Evolutionary conservation across 129 eudicot genomes (phyloP), one percentile per base, ranked within the genome.

Genomic region (Helichrysum umbraculigerum): DNA sequence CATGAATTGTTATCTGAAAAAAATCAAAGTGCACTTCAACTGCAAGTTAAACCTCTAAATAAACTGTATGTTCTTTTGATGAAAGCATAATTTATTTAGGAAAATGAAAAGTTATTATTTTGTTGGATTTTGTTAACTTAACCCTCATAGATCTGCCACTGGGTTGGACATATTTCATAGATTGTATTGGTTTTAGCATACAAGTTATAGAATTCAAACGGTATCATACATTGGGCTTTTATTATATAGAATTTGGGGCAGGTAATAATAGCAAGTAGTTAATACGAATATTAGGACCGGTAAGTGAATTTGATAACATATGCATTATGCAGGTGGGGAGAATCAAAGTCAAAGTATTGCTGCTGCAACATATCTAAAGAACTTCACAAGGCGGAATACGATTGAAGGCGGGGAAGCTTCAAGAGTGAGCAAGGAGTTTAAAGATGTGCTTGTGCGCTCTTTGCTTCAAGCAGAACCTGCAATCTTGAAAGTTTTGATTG

Each of bases 361-460:
- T 61, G 96, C 96, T 76, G 96, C 96, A 68, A 86, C 96, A 47
- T 90, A 86, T 78, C 86, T 90, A 14, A 90, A 90, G 88, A 88
- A 90, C 73, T 90, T 86, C 66, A 80, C 88, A 33, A 80, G 96
- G 66, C 75, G 83, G 72, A 84, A 69, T 77, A 64, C 80, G 11
- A 78, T 60, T 85, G 82, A 74, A 50, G 76, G 74, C 57, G 81
- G 44, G 22, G 30, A 28, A 35, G 72, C 62, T 73, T 80, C 86
- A 44, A 68, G 71, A 73, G 76, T 78, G 63, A 80, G 85, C 81
- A 86, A 70, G 73, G 89, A 88, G 75, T 90, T 86, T 59, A 85
- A 81, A 83, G 89, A 90, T 15, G 70, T 69, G 17, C 79, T 86
- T 12, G 72, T 90, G 37, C 81, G 77, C 35, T 84, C 86, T 52